phyloP scores from a whole-genome alignment of 495 filamentous ascomycete genomes.

The Penicillium dipodomyicola region DNA sequence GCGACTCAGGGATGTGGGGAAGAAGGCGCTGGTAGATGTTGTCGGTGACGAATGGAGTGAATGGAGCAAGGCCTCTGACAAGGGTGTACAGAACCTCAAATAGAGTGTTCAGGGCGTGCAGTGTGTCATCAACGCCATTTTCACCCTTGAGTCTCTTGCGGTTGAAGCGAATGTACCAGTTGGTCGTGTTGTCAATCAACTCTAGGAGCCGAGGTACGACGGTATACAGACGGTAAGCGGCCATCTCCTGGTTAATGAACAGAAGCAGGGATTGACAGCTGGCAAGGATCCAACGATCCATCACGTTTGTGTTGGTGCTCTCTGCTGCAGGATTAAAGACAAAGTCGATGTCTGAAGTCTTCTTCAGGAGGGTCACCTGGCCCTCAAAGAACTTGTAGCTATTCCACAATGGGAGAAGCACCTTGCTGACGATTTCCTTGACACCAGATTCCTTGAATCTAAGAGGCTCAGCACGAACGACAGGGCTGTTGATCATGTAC shows the following conservation, averaged over 20 bases:
- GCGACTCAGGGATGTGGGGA: slow-evolving; percentile 66
- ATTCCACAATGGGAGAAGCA: slow-evolving; percentile 94
- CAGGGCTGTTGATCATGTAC: slow-evolving; percentile 96
- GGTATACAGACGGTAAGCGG: slow-evolving; percentile 86
- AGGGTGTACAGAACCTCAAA: slow-evolving; percentile 94
- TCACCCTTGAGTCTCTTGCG: slow-evolving; percentile 93
- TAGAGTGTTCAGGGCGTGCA: slow-evolving; percentile 91
- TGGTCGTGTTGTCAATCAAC: slow-evolving; percentile 92
- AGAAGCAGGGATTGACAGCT: slow-evolving; percentile 88
- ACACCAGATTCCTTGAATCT: slow-evolving; percentile 91
- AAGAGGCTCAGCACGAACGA: slow-evolving; percentile 88
- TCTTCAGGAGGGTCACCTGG: slow-evolving; percentile 91
- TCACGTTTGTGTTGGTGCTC: slow-evolving; percentile 77
- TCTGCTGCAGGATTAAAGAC: slow-evolving; percentile 75
- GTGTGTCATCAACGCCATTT: slow-evolving; percentile 80
- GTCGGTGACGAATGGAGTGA: slow-evolving; percentile 94
- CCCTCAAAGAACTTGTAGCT: slow-evolving; percentile 97
- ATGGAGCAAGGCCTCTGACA: slow-evolving; percentile 82
- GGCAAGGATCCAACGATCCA: slow-evolving; percentile 96
- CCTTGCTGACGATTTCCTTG: slow-evolving; percentile 93
- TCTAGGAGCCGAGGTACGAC: slow-evolving; percentile 86
- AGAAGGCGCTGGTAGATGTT: slow-evolving; percentile 88
- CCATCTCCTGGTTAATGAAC: slow-evolving; percentile 96
- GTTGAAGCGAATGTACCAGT: slow-evolving; percentile 99
- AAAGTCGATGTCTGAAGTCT: slow-evolving; percentile 75